Base-by-base conservation (phyloP, 1,284 basidiomycete genomes). In the Hymenochaete sp. region DNA sequence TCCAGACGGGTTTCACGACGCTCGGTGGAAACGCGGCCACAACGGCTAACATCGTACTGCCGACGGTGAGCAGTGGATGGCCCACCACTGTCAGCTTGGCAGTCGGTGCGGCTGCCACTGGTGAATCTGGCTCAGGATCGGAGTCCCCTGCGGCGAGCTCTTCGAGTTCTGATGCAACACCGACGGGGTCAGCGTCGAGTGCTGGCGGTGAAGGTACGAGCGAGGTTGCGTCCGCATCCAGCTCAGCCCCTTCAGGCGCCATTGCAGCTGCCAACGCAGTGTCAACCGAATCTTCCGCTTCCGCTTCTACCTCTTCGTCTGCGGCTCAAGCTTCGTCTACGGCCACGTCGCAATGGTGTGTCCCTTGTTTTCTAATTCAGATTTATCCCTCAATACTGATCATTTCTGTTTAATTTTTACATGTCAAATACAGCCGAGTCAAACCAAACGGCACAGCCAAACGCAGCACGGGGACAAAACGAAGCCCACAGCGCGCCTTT, bases 1-100 rank as follows among this genome's bases (percentile, higher is more conserved):
- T 36, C 13, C 47, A 49, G 38, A 41, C 38, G 5, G 47, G 47
- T 7, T 44, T 45, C 19, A 41, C 43, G 2, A 45, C 47, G 10
- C 42, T 40, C 16, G 47, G 47, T 11, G 26, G 22, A 21, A 38
- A 35, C 29, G 28, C 43, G 22, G 42, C 29, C 38, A 49, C 47
- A 19, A 45, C 42, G 3, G 47, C 43, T 16, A 41, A 25, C 25
- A 45, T 49, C 11, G 42, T 49, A 11, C 16, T 24, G 14, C 38
- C 38, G 4, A 41, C 43, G 14, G 47, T 41, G 22, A 38, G 37
- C 7, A 29, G 18, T 27, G 35, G 43, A 11, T 49, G 47, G 47
- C 37, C 37, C 22, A 49, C 47, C 13, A 45, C 42, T 8, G 22
- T 31, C 5, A 42, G 31, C 18, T 19, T 25, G 26, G 25, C 38